Conservation (phyloP, 345 rosid species). For the Salix arbutifolia region DNA sequence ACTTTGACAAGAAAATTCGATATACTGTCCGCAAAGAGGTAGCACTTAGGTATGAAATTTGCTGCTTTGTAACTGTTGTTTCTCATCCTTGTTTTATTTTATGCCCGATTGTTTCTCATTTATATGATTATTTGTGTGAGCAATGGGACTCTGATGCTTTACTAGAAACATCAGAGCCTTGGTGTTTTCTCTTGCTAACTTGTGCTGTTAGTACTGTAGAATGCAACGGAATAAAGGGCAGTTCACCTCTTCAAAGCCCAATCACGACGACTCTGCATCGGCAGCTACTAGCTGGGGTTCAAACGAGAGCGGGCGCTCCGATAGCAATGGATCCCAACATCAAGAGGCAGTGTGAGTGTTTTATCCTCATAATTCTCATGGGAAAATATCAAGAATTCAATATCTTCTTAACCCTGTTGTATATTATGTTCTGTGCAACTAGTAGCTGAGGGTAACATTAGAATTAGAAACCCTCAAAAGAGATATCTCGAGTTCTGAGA, state of each 20-base stretch:
- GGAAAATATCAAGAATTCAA: neutral
- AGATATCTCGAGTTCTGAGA: too few relatives aligned
- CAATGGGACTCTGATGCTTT: neutral
- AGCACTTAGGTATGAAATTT: constrained; percentile 49
- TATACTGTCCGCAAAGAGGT: constrained; percentile 66
- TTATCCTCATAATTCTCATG: neutral
- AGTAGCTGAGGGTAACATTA: too few relatives aligned
- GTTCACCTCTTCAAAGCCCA: constrained; percentile 56
- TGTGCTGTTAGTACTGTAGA: constrained; percentile 26
- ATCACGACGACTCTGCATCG: constrained; percentile 49
- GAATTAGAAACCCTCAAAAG: too few relatives aligned
- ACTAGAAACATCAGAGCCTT: neutral
- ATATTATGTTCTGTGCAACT: too few relatives aligned
- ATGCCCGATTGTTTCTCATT: neutral
- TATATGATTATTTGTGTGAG: neutral
- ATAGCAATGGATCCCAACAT: constrained; percentile 44
- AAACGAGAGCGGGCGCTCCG: constrained; percentile 42
- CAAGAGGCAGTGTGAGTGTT: constrained; percentile 39
- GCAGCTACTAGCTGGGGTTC: constrained; percentile 52
- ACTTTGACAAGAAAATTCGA: constrained; percentile 66
- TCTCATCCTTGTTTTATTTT: neutral
- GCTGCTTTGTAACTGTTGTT: neutral
- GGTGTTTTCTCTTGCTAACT: constrained; percentile 2
- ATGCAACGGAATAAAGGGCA: constrained; percentile 69
- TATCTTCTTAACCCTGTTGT: neutral